A percentile compares a stretch with the other conserved stretches of the same genome.
Evolutionary conservation across 2,329 filamentous ascomycete genomes (phyloP).

Genomic region (Phialocephala sp.): DNA sequence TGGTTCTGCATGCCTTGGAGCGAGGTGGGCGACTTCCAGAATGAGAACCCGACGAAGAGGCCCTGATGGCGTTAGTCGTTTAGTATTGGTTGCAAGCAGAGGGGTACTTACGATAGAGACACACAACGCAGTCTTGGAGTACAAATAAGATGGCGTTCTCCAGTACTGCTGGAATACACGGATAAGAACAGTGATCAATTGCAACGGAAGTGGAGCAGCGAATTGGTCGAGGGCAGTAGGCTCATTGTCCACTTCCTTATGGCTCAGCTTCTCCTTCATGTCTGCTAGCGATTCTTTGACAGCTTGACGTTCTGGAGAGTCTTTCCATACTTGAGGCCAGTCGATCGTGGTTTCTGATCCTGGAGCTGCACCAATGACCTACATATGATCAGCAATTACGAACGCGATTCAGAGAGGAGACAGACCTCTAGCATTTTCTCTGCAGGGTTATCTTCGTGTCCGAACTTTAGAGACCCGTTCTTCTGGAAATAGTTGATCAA

Average conservation of each 20-base stretch:
- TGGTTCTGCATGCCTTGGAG: slow-evolving; percentile 71
- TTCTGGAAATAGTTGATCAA: slow-evolving; percentile 79
- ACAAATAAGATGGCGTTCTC: slow-evolving; percentile 66
- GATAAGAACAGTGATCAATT: slow-evolving; percentile 59
- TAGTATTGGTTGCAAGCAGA: slow-evolving; percentile 38
- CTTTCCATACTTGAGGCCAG: slow-evolving; percentile 66
- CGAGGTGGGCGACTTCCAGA: slow-evolving; percentile 65
- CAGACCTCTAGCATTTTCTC: slow-evolving; percentile 75
- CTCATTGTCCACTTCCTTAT: slow-evolving; percentile 36
- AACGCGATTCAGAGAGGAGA: slow-evolving; percentile 40
- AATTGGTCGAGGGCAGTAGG: slow-evolving; percentile 56
- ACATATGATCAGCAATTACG: slow-evolving; percentile 39
- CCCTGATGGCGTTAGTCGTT: slow-evolving; percentile 44
- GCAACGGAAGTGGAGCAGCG: slow-evolving; percentile 64
- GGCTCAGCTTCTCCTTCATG: slow-evolving; percentile 53
- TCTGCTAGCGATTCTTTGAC: slow-evolving; percentile 55
- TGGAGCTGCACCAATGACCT: slow-evolving; percentile 63
- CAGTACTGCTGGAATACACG: slow-evolving; percentile 70
- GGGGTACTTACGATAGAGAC: slow-evolving; percentile 42
- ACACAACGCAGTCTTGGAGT: slow-evolving; percentile 42
- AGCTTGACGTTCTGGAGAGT: slow-evolving; percentile 53
- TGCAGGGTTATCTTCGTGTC: slow-evolving; percentile 74
- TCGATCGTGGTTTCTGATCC: slow-evolving; percentile 66
- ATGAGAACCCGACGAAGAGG: slow-evolving; percentile 73
- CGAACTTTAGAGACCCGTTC: slow-evolving; percentile 70